phyloP scores from a whole-genome alignment of 2,329 filamentous ascomycete genomes.

The Ceratocystis harringtonii region DNA sequence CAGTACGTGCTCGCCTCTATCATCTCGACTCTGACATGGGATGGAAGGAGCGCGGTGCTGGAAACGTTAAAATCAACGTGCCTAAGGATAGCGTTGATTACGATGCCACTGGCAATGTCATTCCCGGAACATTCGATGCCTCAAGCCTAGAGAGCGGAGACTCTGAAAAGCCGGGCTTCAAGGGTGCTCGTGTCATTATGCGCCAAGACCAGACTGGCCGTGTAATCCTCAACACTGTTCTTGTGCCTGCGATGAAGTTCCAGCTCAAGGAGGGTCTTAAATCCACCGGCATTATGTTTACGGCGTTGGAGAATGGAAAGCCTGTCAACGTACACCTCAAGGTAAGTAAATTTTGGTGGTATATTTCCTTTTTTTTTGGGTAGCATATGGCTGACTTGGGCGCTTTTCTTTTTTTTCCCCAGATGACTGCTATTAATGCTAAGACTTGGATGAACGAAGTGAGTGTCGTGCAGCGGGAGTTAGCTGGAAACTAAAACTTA shows the following conservation, averaged over 20 bases:
- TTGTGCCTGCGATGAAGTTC: conserved; percentile 66
- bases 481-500: conserved; percentile 27
- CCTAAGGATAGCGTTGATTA: conserved; percentile 41
- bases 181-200: conserved; percentile 64
- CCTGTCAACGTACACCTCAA: conserved; percentile 47
- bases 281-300: conserved; percentile 52
- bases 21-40: conserved; percentile 54
- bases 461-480: conserved; percentile 35
- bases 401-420: background rate
- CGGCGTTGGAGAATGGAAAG: conserved; percentile 43
- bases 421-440: conserved; percentile 41
- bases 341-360: conserved; percentile 27
- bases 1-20: conserved; percentile 72
- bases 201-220: conserved; percentile 79
- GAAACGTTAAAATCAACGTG: conserved; percentile 73
- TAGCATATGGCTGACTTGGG: background rate
- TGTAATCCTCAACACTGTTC: conserved; percentile 70
- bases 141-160: conserved; percentile 29
- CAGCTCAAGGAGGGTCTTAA: conserved; percentile 62
- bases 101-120: conserved; percentile 35
- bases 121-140: conserved; percentile 41
- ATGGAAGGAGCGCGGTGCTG: conserved; percentile 83
- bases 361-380: background rate
- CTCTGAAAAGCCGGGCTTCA: conserved; percentile 22
- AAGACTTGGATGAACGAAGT: conserved; percentile 38